These are phyloP conservation scores for Peltaster fructicola DNA, from an alignment of 2,329 filamentous ascomycete species.

Conservation along the genomic window DNA sequence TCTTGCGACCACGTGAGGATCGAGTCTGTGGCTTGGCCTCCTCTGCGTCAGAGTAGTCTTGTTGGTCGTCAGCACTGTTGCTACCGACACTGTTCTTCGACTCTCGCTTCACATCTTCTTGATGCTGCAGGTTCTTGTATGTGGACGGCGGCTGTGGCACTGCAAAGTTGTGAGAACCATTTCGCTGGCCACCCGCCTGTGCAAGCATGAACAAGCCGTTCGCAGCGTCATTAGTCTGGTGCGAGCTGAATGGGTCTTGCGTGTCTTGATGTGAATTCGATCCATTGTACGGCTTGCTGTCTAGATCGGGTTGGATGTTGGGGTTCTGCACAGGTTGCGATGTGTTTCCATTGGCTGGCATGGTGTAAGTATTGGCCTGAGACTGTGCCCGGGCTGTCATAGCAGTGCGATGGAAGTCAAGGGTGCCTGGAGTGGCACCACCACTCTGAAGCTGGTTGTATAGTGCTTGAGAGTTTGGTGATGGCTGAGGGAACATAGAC, in stretches of 20 bases:
- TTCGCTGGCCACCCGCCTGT: constrained; percentile 41
- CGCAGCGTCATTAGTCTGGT: constrained; percentile 82
- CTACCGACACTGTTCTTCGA: constrained; percentile 38
- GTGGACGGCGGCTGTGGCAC: constrained; percentile 29
- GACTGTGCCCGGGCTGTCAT: constrained; percentile 55
- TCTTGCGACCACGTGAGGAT: constrained; percentile 49
- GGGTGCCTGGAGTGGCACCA: constrained; percentile 70
- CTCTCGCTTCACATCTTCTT: constrained; percentile 18
- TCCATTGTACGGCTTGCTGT: constrained; percentile 34
- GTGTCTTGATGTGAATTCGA: constrained; percentile 20
- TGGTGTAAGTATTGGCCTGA: constrained; percentile 21
- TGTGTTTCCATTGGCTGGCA: constrained; percentile 21
- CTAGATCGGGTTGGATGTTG: constrained; percentile 21
- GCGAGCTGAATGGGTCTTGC: constrained; percentile 59
- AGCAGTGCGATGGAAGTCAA: constrained; percentile 90
- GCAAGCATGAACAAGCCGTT: constrained; percentile 88
- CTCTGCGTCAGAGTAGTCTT: constrained; percentile 51
- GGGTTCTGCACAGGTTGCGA: constrained; percentile 26
- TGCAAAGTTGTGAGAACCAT: constrained; percentile 33
- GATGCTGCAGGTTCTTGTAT: constrained; percentile 16
- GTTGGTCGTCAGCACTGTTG: constrained; percentile 40
- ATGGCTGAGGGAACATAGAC: constrained; percentile 90
- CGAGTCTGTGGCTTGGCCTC: constrained; percentile 47
- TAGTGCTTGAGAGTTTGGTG: constrained; percentile 68
- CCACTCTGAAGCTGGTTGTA: constrained; percentile 65